phyloP scores from a whole-genome alignment of 2,329 filamentous ascomycete species.

The Colletotrichum shisoi region DNA sequence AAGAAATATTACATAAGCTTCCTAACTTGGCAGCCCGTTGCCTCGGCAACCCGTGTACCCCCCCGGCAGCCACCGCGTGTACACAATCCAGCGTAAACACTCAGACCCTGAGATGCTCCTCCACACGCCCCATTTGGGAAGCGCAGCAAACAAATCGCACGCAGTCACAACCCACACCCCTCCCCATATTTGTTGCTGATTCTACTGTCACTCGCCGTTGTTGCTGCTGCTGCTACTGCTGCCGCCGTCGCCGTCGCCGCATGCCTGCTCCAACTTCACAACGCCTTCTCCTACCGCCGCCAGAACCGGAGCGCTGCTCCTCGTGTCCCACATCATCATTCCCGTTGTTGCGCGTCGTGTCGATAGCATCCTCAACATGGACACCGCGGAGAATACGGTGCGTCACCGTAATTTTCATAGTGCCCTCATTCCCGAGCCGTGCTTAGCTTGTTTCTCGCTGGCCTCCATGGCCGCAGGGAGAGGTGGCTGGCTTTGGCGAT shows the following conservation, averaged over 20 bases:
- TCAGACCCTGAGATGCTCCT: constrained; percentile 18
- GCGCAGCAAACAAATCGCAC: constrained; percentile 35
- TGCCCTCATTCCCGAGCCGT: too few relatives aligned
- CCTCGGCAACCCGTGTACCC: constrained; percentile 26
- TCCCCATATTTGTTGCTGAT: constrained; percentile 32
- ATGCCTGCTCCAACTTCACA: constrained; percentile 41
- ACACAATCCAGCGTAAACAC: constrained; percentile 33
- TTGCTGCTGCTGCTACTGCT: constrained; percentile 15
- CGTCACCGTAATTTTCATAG: constrained; percentile 24
- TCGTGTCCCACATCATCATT: constrained; percentile 45
- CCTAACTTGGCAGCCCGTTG: background rate
- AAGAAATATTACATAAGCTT: background rate
- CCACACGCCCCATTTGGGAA: constrained; percentile 37
- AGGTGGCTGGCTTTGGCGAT: background rate
- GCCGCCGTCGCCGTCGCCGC: constrained; percentile 1
- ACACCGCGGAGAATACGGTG: constrained; percentile 50
- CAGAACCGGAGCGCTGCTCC: constrained; percentile 50
- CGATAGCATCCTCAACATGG: constrained; percentile 48
- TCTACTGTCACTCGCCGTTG: background rate
- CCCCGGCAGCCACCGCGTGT: background rate
- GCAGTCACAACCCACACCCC: constrained; percentile 36
- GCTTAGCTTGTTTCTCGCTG: too few relatives aligned
- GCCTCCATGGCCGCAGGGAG: background rate
- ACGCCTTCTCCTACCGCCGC: constrained; percentile 45
- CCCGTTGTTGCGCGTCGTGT: constrained; percentile 36